Conservation (phyloP, 73 alveolate species). For the Paramecium tetraurelia region DNA sequence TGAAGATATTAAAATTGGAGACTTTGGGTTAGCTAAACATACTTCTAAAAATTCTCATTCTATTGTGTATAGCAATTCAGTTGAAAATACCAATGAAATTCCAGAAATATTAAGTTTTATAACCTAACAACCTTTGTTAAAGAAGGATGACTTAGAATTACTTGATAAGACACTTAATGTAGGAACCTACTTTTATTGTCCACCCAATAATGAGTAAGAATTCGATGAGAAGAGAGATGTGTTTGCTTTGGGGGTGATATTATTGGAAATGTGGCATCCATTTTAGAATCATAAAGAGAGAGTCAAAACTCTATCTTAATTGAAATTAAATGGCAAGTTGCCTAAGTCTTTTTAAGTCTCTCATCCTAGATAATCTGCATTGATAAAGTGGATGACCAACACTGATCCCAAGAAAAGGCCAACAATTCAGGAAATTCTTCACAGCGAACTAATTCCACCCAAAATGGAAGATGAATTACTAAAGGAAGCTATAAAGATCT, state of each 20-base stretch:
- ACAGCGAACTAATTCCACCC: slow-evolving; percentile 9
- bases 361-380: slow-evolving; percentile 42
- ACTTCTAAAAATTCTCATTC: neutral
- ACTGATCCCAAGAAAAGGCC: slow-evolving; percentile 1
- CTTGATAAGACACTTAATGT: slow-evolving; percentile 57
- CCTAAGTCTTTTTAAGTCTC: slow-evolving; percentile 33
- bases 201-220: slow-evolving; percentile 41
- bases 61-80: neutral
- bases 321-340: slow-evolving; percentile 18
- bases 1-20: slow-evolving; percentile 62
- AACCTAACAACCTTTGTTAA: neutral
- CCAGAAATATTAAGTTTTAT: slow-evolving; percentile 41
- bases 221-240: slow-evolving; percentile 59
- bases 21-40: slow-evolving; percentile 60
- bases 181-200: slow-evolving; percentile 60
- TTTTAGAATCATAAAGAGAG: slow-evolving; percentile 45
- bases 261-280: slow-evolving; percentile 63
- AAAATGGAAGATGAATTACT: slow-evolving; percentile 33
- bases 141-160: slow-evolving; percentile 33
- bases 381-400: slow-evolving; percentile 56
- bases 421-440: slow-evolving; percentile 4
- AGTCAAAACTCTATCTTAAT: neutral
- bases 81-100: slow-evolving; percentile 16
- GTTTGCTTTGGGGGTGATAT: slow-evolving; percentile 48
- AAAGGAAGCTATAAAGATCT: slow-evolving; percentile 12